Percentiles rank a stretch among this genome's conserved stretches.
phyloP scores from a whole-genome alignment of 2,329 filamentous ascomycete species.

The Herpotrichia juniperi region DNA sequence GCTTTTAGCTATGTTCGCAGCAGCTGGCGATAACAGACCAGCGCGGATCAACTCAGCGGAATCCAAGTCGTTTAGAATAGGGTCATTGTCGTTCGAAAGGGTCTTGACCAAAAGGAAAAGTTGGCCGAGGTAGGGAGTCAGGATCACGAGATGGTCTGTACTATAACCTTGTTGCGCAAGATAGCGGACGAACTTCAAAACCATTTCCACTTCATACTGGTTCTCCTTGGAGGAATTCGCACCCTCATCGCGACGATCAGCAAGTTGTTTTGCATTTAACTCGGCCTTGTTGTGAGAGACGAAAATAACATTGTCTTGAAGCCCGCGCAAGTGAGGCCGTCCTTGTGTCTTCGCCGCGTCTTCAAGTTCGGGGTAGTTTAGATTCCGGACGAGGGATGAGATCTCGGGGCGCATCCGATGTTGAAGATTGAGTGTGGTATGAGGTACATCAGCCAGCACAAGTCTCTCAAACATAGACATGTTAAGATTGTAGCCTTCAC shows the following conservation, averaged over 20 bases:
- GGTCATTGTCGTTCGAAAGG: constrained; percentile 65
- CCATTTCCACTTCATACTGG: constrained; percentile 68
- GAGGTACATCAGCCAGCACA: constrained; percentile 60
- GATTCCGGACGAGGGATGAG: constrained; percentile 60
- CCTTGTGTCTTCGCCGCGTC: constrained; percentile 60
- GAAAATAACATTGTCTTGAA: constrained; percentile 68
- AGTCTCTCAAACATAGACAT: constrained; percentile 73
- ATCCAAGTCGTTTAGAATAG: constrained; percentile 72
- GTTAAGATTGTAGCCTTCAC: constrained; percentile 70
- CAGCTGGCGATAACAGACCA: constrained; percentile 63
- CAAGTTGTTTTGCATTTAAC: constrained; percentile 47
- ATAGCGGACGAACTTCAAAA: constrained; percentile 69
- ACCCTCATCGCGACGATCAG: constrained; percentile 59
- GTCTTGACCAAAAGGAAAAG: constrained; percentile 62
- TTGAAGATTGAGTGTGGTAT: constrained; percentile 64
- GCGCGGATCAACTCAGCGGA: constrained; percentile 66
- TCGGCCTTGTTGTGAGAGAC: constrained; percentile 68
- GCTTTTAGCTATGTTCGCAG: constrained; percentile 58
- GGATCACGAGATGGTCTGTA: constrained; percentile 67
- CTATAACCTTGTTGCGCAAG: constrained; percentile 74
- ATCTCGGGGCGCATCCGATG: constrained; percentile 75
- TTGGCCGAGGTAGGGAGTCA: constrained; percentile 77
- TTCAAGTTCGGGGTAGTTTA: constrained; percentile 67
- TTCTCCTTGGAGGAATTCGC: constrained; percentile 66
- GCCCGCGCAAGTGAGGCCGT: constrained; percentile 59